Evolutionary conservation across 495 filamentous ascomycete genomes (phyloP).

Genomic region (Coniosporium apollinis): DNA sequence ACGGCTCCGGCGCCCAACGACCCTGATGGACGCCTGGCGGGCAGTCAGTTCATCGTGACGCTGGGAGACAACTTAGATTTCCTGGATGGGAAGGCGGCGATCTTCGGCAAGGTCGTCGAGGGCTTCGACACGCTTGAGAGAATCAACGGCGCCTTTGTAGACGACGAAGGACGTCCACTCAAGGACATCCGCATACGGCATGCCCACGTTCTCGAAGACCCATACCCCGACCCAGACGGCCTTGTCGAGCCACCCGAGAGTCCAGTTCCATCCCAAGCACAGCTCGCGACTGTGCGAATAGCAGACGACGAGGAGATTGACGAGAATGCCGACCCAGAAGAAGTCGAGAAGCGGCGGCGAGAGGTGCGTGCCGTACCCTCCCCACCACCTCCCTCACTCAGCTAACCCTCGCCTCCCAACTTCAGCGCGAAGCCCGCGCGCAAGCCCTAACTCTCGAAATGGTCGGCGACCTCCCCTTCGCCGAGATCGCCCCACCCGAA

Average conservation of each 20-base stretch:
- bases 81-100: constrained; percentile 77
- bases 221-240: constrained; percentile 61
- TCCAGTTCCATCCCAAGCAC: constrained; percentile 66
- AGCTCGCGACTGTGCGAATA: constrained; percentile 81
- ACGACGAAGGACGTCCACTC: constrained; percentile 66
- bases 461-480: constrained; percentile 94
- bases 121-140: constrained; percentile 85
- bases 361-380: no score
- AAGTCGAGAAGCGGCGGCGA: constrained; percentile 60
- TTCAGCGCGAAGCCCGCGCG: constrained; percentile 78
- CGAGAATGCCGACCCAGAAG: constrained; percentile 61
- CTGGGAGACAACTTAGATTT: constrained; percentile 75
- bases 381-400: no score
- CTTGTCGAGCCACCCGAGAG: constrained; percentile 60
- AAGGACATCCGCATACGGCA: constrained; percentile 89
- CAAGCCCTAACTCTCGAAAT: constrained; percentile 93
- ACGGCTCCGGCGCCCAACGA: constrained; percentile 61
- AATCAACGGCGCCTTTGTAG: constrained; percentile 77
- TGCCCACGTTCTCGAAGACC: constrained; percentile 78
- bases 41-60: constrained; percentile 82
- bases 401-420: no score
- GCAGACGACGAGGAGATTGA: constrained; percentile 72
- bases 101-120: constrained; percentile 88
- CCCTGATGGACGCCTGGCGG: constrained; percentile 63
- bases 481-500: constrained; percentile 93